Evolutionary conservation across 257 asterid species (phyloP).

Genomic region (Gardenia jasminoides): DNA sequence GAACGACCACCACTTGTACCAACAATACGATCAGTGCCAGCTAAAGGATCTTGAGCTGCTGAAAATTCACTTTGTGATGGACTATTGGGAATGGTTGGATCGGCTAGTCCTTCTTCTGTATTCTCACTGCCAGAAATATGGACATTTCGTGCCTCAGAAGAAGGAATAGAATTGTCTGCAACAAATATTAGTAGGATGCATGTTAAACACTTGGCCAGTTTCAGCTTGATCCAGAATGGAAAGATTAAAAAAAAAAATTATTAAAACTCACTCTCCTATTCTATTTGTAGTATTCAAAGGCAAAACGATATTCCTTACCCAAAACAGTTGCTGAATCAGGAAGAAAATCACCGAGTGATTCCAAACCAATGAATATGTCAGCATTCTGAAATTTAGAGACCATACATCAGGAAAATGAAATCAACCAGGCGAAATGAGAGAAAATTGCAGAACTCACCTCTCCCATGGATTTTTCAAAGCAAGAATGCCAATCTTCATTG

Average conservation of each 20-base stretch:
- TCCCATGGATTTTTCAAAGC: slow-evolving; percentile 36
- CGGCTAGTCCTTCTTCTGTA: slow-evolving; percentile 27
- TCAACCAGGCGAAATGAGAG: background rate
- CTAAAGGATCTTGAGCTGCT: slow-evolving; percentile 35
- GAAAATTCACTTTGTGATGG: slow-evolving; percentile 29
- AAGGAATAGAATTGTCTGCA: slow-evolving; percentile 30
- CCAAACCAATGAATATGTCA: slow-evolving; percentile 43
- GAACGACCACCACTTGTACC: slow-evolving; percentile 23
- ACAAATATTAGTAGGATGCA: slow-evolving; percentile 18
- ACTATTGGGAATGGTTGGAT: slow-evolving; percentile 26
- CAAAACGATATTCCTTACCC: slow-evolving; percentile 22
- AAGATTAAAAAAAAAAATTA: no score
- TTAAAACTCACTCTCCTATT: background rate
- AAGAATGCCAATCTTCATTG: slow-evolving; percentile 33
- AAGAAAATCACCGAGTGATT: slow-evolving; percentile 42
- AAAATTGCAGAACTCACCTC: slow-evolving; percentile 44
- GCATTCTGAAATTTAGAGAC: slow-evolving; percentile 40
- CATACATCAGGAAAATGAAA: slow-evolving; percentile 23
- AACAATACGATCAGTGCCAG: slow-evolving; percentile 40
- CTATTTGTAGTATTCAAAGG: background rate
- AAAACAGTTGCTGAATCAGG: slow-evolving; percentile 32
- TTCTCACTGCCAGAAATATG: slow-evolving; percentile 23
- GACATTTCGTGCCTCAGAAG: slow-evolving; percentile 34
- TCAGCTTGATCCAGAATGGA: background rate
- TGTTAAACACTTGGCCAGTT: slow-evolving; percentile 11